Evolutionary conservation across 2,329 filamentous ascomycete genomes (phyloP), one percentile per base, ranked within the genome.

Genomic region (Venturiaceae sp.): DNA sequence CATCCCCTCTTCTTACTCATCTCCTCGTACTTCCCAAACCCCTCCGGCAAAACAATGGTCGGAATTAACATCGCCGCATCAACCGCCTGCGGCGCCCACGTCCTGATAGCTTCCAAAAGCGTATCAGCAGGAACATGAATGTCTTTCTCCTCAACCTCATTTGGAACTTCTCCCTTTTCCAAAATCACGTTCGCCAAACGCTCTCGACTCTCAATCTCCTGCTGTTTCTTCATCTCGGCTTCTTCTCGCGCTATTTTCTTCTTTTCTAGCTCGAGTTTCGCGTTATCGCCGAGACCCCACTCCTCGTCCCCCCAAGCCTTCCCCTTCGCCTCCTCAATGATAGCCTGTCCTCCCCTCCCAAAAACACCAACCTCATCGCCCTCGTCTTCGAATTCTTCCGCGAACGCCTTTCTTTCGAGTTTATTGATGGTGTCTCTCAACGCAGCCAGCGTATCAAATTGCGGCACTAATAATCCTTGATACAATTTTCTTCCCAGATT

Each of bases 361-460:
- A 50, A 50, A 11, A 50, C 14, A 50, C 44, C 44, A 16, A 50
- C 23, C 5, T 50, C 7, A 14, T 30, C 26, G 13, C 30, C 26
- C 19, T 30, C 26, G 13, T 50, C 26, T 5, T 30, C 44, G 6
- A 50, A 30, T 16, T 50, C 44, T 30, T 50, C 44, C 2, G 23
- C 23, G 44, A 28, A 50, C 2, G 44, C 44, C 11, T 50, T 30
- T 50, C 44, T 23, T 30, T 50, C 44, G 5, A 50, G 44, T 26
- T 50, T 13, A 16, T 50, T 30, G 13, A 50, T 50, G 5, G 26
- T 50, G 44, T 50, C 44, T 23, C 44, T 23, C 39, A 62, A 64
- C 28, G 60, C 36, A 41, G 62, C 52, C 6, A 60, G 55, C 16
- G 52, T 54, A 5, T 54, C 52, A 14, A 54, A 54, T 19, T 60